These are phyloP conservation scores for Salmacisia buchloeana DNA, from an alignment of 1,284 basidiomycete genomes.

Conservation along the genomic window DNA sequence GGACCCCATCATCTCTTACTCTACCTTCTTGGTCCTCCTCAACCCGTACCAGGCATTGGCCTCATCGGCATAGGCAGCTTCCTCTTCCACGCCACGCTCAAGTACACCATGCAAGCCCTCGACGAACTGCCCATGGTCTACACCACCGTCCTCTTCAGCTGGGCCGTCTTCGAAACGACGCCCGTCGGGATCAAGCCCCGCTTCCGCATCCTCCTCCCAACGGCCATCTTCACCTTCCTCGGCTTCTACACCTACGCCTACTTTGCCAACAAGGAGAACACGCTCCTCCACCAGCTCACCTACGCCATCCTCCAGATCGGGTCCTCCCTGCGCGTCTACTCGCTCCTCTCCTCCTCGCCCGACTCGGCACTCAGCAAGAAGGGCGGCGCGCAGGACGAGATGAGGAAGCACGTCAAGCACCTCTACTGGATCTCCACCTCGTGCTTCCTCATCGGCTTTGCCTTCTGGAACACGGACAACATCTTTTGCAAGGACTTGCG, in stretches of 20 bases:
- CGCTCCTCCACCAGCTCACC: conserved; percentile 57
- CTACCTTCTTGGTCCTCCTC: too few relatives aligned
- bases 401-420: conserved; percentile 15
- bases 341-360: conserved; percentile 29
- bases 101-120: conserved; percentile 41
- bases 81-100: conserved; percentile 46
- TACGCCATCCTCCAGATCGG: conserved; percentile 54
- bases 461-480: conserved; percentile 58
- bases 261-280: conserved; percentile 53
- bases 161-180: conserved; percentile 35
- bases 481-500: conserved; percentile 52
- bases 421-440: conserved; percentile 23
- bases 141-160: conserved; percentile 28
- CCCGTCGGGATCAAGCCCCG: conserved; percentile 17
- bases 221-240: conserved; percentile 20
- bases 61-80: conserved; percentile 37
- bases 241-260: conserved; percentile 45
- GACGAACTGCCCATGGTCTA: conserved; percentile 52
- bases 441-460: conserved; percentile 53
- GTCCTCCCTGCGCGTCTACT: conserved; percentile 39
- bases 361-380: conserved; percentile 21
- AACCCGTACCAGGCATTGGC: conserved; percentile 34
- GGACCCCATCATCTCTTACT: neutral
- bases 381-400: conserved; percentile 5
- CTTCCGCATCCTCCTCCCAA: conserved; percentile 23